phyloP scores from a whole-genome alignment of 2,329 filamentous ascomycete genomes.

The Apiospora saccharicola region DNA sequence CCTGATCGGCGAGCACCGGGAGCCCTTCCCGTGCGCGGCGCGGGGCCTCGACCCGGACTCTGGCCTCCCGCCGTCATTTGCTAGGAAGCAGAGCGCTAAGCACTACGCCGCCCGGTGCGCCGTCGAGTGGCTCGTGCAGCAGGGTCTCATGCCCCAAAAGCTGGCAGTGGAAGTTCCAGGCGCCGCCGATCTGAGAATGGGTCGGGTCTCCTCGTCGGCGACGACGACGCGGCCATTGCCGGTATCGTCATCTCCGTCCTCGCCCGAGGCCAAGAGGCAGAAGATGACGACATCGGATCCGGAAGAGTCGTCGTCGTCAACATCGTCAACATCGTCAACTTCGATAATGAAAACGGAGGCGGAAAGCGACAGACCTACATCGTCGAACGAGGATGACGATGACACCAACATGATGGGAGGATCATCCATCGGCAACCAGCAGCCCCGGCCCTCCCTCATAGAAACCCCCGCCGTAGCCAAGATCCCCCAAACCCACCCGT shows the following conservation, averaged over 20 bases:
- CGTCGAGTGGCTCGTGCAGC: slow-evolving; percentile 48
- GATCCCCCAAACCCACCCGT: not conserved
- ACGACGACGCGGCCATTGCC: not conserved
- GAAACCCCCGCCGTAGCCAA: not conserved
- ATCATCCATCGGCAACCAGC: not conserved
- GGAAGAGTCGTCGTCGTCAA: not conserved
- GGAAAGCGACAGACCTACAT: not conserved
- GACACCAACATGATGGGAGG: not conserved
- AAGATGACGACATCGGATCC: not conserved
- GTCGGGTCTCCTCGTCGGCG: not conserved
- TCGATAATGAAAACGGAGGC: not conserved
- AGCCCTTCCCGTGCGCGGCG: slow-evolving; percentile 36
- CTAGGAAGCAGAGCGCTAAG: slow-evolving; percentile 61
- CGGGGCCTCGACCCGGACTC: slow-evolving; percentile 40
- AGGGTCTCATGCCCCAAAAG: slow-evolving; percentile 38
- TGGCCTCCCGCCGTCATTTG: slow-evolving; percentile 46
- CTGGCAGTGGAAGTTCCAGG: not conserved
- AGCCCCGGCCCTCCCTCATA: not conserved
- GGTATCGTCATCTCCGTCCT: not conserved
- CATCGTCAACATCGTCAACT: not conserved
- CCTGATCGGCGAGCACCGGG: slow-evolving; percentile 35
- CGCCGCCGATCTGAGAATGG: not conserved
- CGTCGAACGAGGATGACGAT: not conserved
- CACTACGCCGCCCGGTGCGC: slow-evolving; percentile 60
- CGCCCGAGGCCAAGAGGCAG: slow-evolving; percentile 3